Base-by-base conservation (phyloP, 169 alveolate species). In the Perkinsus chesapeaki region DNA sequence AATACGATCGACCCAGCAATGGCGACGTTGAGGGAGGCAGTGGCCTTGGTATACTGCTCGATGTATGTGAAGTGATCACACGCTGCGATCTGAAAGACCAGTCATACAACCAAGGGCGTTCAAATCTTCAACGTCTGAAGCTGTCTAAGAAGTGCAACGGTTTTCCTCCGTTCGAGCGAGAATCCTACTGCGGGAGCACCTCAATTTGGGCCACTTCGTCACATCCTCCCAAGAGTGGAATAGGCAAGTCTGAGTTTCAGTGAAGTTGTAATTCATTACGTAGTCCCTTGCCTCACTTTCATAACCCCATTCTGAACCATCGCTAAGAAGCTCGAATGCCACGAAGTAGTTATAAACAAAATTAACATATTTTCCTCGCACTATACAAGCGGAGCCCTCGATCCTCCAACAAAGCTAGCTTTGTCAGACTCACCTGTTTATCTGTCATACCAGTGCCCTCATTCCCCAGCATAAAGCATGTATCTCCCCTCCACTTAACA, bases 11-110 rank as follows among this genome's bases (percentile, higher is more conserved):
- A 97, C 0, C 98, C 98, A 0, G 99, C 98, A 10, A 97, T 96
- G 16, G 98, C 97, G 31, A 98, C 99, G 95, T 98, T 98, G 92
- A 98, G 95, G 92, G 98, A 95, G 10, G 98, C 99, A 19, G 98
- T 98, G 43, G 97, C 98, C 93, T 95, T 94, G 38, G 97, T 95
- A 93, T 97, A 97, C 94, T 97, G 97, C 36, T 98, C 98, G 43
- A 98, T 98, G 94, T 97, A 97, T 38, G 97, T 97, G 93, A 97
- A 97, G 39, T 96, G 96, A 93, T 98, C 99, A 92, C 99, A 98
- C 34, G 97, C 95, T 60, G 82, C 82, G 0, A 60, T 60, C 82
- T 60, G 82, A 60, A 27, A 60, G 36, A 60, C 31, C 7, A 7
- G 60, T 9, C 60, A 16, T 43, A 5, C 16, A 5, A 43, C 23